Evolutionary conservation across 164 flowering plant genomes (phyloP).

Genomic region (Malania oleifera): DNA sequence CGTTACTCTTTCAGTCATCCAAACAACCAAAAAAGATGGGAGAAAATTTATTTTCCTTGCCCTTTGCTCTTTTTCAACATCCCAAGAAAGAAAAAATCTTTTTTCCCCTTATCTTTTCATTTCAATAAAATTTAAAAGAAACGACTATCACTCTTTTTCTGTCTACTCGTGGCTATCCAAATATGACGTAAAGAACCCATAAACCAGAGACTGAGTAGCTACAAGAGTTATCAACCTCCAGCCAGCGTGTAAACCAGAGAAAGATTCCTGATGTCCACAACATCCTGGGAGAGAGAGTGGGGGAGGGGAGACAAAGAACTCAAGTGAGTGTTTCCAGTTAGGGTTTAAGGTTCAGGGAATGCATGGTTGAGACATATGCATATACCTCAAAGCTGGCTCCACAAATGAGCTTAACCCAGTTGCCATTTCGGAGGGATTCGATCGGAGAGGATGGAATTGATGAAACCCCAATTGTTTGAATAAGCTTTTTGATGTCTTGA

Average conservation of each 20-base stretch:
- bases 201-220: not conserved
- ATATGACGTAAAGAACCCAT: not conserved
- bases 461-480: slow-evolving; percentile 30
- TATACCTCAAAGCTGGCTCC: slow-evolving; percentile 94
- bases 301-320: not conserved
- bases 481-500: slow-evolving; percentile 31
- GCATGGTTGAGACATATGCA: too few species aligned
- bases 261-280: slow-evolving; percentile 72
- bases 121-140: too few species aligned
- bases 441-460: slow-evolving; percentile 37
- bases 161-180: too few species aligned
- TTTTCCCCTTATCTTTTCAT: too few species aligned
- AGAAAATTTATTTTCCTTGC: too few species aligned
- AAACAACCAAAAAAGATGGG: too few species aligned
- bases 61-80: too few species aligned
- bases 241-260: slow-evolving; percentile 82
- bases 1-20: too few species aligned
- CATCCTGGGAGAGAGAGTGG: slow-evolving; percentile 40
- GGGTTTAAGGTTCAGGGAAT: not conserved
- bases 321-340: not conserved
- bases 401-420: slow-evolving; percentile 87
- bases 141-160: too few species aligned
- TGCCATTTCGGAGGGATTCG: slow-evolving; percentile 53
- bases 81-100: too few species aligned
- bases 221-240: slow-evolving; percentile 44